phyloP scores from a whole-genome alignment of 2,329 filamentous ascomycete species.

The Fusarium solani-melongenae region DNA sequence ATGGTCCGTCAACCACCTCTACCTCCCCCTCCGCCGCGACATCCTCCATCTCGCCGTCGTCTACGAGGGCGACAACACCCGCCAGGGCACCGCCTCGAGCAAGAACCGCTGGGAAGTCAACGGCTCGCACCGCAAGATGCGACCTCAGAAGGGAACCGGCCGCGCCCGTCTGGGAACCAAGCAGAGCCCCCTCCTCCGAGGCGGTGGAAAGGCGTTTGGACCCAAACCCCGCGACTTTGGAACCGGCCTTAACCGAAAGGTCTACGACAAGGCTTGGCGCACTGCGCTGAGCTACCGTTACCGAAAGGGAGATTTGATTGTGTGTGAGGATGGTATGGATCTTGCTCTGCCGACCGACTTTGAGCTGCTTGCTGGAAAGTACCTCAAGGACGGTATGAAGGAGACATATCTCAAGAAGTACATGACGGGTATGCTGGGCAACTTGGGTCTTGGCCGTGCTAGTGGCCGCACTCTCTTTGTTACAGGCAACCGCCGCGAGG shows the following conservation, averaged over 20 bases:
- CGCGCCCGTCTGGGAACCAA: constrained; percentile 81
- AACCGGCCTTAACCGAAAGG: constrained; percentile 84
- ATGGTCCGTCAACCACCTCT: constrained; percentile 85
- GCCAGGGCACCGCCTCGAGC: constrained; percentile 85
- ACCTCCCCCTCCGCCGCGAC: constrained; percentile 88
- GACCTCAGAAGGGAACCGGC: constrained; percentile 88
- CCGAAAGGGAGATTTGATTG: constrained; percentile 84
- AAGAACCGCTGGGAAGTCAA: constrained; percentile 87
- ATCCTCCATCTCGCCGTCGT: constrained; percentile 92
- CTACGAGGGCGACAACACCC: constrained; percentile 90
- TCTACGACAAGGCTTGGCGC: constrained; percentile 96
- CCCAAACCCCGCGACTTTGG: constrained; percentile 92
- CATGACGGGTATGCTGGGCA: constrained; percentile 74
- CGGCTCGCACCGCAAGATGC: constrained; percentile 84
- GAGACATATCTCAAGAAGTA: constrained; percentile 71
- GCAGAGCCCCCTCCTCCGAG: constrained; percentile 83
- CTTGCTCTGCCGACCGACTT: constrained; percentile 68
- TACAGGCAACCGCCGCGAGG: constrained; percentile 68
- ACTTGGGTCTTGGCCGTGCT: constrained; percentile 75
- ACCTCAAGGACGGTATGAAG: constrained; percentile 60
- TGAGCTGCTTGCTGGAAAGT: constrained; percentile 52
- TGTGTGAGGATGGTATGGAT: constrained; percentile 83
- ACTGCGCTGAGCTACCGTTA: constrained; percentile 94
- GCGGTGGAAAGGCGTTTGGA: constrained; percentile 91
- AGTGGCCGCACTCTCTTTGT: constrained; percentile 81